Base-by-base conservation (phyloP, 2,329 filamentous ascomycete genomes). In the Microascus cirrosus region DNA sequence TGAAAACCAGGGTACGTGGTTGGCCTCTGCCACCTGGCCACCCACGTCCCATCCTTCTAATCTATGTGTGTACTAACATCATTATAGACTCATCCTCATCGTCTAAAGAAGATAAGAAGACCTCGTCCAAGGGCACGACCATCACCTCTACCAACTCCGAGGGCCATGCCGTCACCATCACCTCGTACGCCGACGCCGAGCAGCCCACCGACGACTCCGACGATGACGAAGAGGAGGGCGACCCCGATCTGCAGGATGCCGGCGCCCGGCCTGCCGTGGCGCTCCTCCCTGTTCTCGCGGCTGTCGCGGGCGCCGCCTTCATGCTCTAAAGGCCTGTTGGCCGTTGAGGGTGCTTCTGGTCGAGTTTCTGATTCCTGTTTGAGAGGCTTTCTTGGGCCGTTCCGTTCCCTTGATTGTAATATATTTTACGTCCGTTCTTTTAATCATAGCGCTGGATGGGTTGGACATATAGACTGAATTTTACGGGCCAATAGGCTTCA, bases 121-220 rank as follows among this genome's bases (percentile, higher is more conserved):
- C 28, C 4, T 4, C 28, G 4, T 32, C 28, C 28, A 32, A 32
- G 8, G 28, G 28, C 28, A 4, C 77, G 58, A 77, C 74, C 0
- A 67, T 68, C 60, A 81, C 77, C n/a, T 75, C 74, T 7, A 78
- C 77, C 7, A 65, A 73, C 39, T 63, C 68, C 13, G 67, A 77
- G 54, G 78, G 78, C 28, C 72, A 70, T 35, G 68, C 75, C 57
- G 72, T 73, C 2, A 71, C 74, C 13, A 67, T 79, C 54, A 80
- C 77, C 12, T 77, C 76, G 0, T 77, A 70, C 64, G 77, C 80
- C 2, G 72, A 70, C 24, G 73, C 76, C 1, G 61, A 66, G 34
- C 58, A 68, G 11, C 66, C 67, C n/a, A 59, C 60, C 18, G 61
- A 24, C 45, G 11, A 11, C 42, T 4, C 61, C 25, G 59, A 63